Base-by-base conservation (phyloP, 2,329 filamentous ascomycete genomes). In the Ambrosiella beaveri region DNA sequence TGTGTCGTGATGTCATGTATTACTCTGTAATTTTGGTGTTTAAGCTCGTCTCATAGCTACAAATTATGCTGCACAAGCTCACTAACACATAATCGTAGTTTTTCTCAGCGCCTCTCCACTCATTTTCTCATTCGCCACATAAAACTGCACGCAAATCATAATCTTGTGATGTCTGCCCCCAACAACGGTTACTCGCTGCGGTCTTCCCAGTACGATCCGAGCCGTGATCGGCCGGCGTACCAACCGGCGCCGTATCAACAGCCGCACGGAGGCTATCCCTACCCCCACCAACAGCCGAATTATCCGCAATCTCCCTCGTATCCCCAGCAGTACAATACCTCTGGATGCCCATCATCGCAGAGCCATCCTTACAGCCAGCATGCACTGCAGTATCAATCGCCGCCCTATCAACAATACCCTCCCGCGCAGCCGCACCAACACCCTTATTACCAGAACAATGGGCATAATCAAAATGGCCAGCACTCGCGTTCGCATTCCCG, bases 401-500 rank as follows among this genome's bases (percentile, higher is more conserved):
- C 45, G 7, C 49, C 56, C 13, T 12, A 27, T 11, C 49, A 54
- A 17, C 47, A 54, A 2, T n/a, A 35, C 11, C 54, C 49, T 12
- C 47, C 50, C 7, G 44, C 41, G 11, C 17, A 44, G 13, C 54
- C 45, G 7, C 58, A 56, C 19, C 37, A 59, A 2, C 37, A 59
- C 2, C 47, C 49, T 4, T 53, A 59, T 12, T 36, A 41, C 8
- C 53, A 45, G 11, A 17, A 63, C 61, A 11, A 27, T 27, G 27
- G 27, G 27, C 27, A 27, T 4, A 27, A 27, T 27, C 27, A 27
- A 27, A 27, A 27, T 27, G 27, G 27, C 27, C 64, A 65, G 54
- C 64, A 63, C 17, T 60, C 62, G 44, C 63, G 63, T 39, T 53
- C 15, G 19, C 57, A 59, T 17, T 50, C 57, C 17, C 52, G 41